Percentiles rank a stretch among this genome's conserved stretches.
Evolutionary conservation across 768 basidiomycete species (phyloP).

Genomic region (Amanita thiersii): DNA sequence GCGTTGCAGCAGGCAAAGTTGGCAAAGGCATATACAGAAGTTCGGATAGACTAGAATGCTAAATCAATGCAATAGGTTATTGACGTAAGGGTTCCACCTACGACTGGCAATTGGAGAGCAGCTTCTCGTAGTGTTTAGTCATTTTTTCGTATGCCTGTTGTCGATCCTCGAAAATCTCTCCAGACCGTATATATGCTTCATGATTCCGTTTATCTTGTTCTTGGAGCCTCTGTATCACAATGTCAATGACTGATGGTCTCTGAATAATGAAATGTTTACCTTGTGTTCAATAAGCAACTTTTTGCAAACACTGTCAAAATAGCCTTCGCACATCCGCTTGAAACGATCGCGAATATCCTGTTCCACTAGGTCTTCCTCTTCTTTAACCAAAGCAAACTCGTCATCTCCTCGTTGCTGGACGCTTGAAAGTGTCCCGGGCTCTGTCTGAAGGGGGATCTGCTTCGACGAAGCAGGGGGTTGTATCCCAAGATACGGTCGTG

Average conservation of each 20-base stretch:
- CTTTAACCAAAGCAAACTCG: slow-evolving; percentile 30
- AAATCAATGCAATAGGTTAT: slow-evolving; percentile 10
- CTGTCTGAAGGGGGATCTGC: slow-evolving; percentile 48
- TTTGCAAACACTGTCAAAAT: slow-evolving; percentile 88
- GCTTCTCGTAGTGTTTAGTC: slow-evolving; percentile 91
- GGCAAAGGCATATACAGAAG: slow-evolving; percentile 81
- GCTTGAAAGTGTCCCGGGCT: slow-evolving; percentile 48
- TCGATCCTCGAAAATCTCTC: slow-evolving; percentile 98
- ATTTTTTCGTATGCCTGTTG: slow-evolving; percentile 99
- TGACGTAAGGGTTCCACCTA: slow-evolving; percentile 24
- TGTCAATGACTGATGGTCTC: not conserved
- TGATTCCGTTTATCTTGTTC: slow-evolving; percentile 96
- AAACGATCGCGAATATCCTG: slow-evolving; percentile 83
- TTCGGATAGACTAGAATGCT: slow-evolving; percentile 67
- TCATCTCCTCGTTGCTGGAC: slow-evolving; percentile 19
- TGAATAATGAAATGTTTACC: slow-evolving; percentile 25
- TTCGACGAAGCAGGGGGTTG: slow-evolving; percentile 41
- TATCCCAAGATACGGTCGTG: slow-evolving; percentile 82
- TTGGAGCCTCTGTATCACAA: slow-evolving; percentile 67
- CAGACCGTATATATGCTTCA: slow-evolving; percentile 98
- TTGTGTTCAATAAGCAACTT: slow-evolving; percentile 89
- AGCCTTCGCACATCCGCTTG: slow-evolving; percentile 87
- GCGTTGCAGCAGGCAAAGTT: slow-evolving; percentile 70
- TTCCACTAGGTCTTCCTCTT: slow-evolving; percentile 74
- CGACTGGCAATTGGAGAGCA: slow-evolving; percentile 85